Base-by-base conservation (phyloP, 2,329 filamentous ascomycete species). In the Bipolaris zeicola region DNA sequence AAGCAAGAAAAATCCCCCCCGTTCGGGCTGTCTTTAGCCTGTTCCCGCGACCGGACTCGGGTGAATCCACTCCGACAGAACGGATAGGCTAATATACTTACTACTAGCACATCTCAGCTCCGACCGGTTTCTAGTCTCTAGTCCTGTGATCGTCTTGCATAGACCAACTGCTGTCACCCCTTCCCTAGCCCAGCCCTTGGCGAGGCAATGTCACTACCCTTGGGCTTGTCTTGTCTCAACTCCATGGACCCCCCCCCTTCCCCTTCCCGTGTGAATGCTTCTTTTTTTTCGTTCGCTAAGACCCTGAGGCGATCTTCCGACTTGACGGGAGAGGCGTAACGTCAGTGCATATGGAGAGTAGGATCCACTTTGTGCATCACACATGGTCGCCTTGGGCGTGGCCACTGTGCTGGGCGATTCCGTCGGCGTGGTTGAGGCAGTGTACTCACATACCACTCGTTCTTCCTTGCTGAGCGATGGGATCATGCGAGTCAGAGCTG, bases 1-100 rank as follows among this genome's bases (percentile, higher is more conserved):
- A 33, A 39, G 42, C 18, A 51, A 28, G 26, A 28, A 28, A 28
- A 28, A 28, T 10, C 8, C 26, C 26, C 26, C 24, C 31, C 18
- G 28, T n/a, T 51, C 41, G 52, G 39, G 24, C 28, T 14, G 34
- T 37, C 34, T 39, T 41, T 51, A 45, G 52, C 44, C 47, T 41
- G 34, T 51, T 55, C 33, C 47, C 36, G 47, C 42, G 18, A 55
- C 41, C 18, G 41, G 26, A 26, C 28, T 55, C 48, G 52, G 52
- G 52, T 36, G 26, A 55, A 46, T 31, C n/a, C 28, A 38, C 34
- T 28, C 45, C 47, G 22, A 41, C 48, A 50, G 47, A 55, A 50
- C 47, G 41, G 33, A 38, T 34, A 52, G 52, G 42, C 52, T 52
- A 52, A 42, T 31, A 26, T 52, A 20, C 11, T 28, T 26, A 28